phyloP scores from a whole-genome alignment of 1,139 yeast genomes.

The Yamadazyma siamensis region DNA sequence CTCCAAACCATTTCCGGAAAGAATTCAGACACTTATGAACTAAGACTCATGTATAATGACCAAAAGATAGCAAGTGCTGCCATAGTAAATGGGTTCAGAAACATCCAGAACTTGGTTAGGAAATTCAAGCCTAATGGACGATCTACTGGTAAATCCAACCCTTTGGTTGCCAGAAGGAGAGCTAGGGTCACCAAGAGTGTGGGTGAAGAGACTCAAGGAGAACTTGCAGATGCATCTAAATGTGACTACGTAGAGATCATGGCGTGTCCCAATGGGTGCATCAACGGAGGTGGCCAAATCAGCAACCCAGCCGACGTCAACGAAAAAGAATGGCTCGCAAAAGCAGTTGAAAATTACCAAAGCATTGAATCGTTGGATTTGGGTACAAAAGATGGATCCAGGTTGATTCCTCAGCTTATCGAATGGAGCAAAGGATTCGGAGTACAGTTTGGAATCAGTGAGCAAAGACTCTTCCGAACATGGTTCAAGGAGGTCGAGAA shows the following conservation, averaged over 20 bases:
- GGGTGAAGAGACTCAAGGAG: constrained; percentile 23
- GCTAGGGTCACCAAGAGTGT: constrained; percentile 26
- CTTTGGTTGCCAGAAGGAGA: constrained; percentile 41
- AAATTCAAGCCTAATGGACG: constrained; percentile 53
- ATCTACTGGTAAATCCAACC: constrained; percentile 17
- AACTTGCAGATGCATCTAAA: constrained; percentile 55
- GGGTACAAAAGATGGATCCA: constrained; percentile 3
- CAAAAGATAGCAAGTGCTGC: constrained; percentile 61
- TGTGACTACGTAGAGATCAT: constrained; percentile 89
- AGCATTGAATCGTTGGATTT: constrained; percentile 18
- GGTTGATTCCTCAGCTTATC: constrained; percentile 14
- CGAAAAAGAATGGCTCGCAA: constrained; percentile 43
- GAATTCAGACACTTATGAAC: constrained; percentile 74
- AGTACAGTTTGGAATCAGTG: constrained; percentile 23
- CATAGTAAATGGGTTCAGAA: constrained; percentile 86
- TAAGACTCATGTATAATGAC: constrained; percentile 41
- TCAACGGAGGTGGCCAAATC: constrained; percentile 95
- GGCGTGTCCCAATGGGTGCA: constrained; percentile 99
- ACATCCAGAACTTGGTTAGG: constrained; percentile 89
- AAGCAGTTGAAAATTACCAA: constrained; percentile 28
- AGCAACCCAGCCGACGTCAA: constrained; percentile 38
- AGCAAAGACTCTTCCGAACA: constrained; percentile 41
- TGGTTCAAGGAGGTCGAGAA: constrained; percentile 50
- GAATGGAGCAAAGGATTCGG: constrained; percentile 36
- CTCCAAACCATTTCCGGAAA: constrained; percentile 51